Base-by-base conservation (phyloP, 305 asterid genomes). In the Rubia tinctorum region DNA sequence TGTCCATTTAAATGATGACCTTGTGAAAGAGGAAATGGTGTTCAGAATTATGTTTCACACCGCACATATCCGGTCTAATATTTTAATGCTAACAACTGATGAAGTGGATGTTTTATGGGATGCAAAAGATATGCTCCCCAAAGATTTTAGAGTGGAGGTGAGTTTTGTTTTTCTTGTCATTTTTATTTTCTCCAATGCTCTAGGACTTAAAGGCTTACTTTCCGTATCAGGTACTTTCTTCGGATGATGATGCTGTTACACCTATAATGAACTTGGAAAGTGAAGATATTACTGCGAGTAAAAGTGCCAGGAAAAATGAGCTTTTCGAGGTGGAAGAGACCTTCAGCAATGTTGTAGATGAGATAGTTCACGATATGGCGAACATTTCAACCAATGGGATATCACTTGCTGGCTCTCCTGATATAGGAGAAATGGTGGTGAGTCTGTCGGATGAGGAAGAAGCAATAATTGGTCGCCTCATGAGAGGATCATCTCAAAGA, bases 101-200 rank as follows among this genome's bases (percentile, higher is more conserved):
- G 98, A 95, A 72, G 85, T 88, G 76, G 99, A 95, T 84, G 87
- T 87, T 77, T 86, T 87, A 74, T 91, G 99, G 98, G 99, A 95
- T 73, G 87, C 89, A 18, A 92, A 87, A 77, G 97, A 90, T 51
- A 89, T 84, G 39, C 82, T 90, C 70, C 85, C 95, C 0, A 82
- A 80, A 87, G 97, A 91, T 49, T 95, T 92, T 81, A 87, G 83
- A 78, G 95, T 86, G 55, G 97, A 92, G 96, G 98, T 90, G 82
- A 82, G 8, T 79, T 71, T 78, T 71, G 47, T 74, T 74, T 75
- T 82, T 40, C 76, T 79, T 53, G 68, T 85, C 78, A 69, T 44
- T 71, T 78, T 69, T 76, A 58, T 73, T 58, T 49, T 77, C 75
- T 73, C 66, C 64, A 76, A 79, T 78, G 82, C 71, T 79, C 71